Conservation (phyloP, 495 filamentous ascomycete species). For the Neurospora cerealis region DNA sequence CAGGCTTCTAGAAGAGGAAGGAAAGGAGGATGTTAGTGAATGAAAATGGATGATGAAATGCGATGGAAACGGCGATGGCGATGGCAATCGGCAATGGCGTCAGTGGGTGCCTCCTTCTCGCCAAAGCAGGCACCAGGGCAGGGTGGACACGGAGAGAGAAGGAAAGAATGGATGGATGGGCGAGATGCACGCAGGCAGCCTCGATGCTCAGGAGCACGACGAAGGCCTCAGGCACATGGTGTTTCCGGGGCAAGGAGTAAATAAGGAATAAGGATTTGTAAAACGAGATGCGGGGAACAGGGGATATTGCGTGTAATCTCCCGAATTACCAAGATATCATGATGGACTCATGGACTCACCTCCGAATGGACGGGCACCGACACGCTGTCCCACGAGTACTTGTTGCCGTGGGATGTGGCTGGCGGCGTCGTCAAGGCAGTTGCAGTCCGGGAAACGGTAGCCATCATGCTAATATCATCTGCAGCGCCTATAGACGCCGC, state of each 20-base stretch:
- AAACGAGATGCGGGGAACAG: neutral
- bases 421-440: constrained; percentile 38
- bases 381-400: constrained; percentile 40
- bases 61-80: neutral
- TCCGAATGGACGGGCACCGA: constrained; percentile 27
- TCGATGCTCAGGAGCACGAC: neutral
- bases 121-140: neutral
- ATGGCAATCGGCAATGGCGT: neutral
- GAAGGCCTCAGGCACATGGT: neutral
- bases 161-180: neutral
- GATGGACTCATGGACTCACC: constrained; percentile 18
- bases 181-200: neutral
- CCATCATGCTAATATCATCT: constrained; percentile 30
- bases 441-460: constrained; percentile 41
- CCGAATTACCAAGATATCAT: neutral
- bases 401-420: constrained; percentile 39
- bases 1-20: constrained; percentile 5
- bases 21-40: constrained; percentile 1
- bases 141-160: neutral
- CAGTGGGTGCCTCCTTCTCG: neutral
- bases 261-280: neutral
- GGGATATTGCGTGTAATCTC: neutral
- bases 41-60: neutral
- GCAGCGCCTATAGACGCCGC: constrained; percentile 1
- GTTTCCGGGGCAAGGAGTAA: neutral